A percentile compares a stretch with the other conserved stretches of the same genome.
Conservation (phyloP, 2,329 filamentous ascomycete species). For the Aspergillus sp. region DNA sequence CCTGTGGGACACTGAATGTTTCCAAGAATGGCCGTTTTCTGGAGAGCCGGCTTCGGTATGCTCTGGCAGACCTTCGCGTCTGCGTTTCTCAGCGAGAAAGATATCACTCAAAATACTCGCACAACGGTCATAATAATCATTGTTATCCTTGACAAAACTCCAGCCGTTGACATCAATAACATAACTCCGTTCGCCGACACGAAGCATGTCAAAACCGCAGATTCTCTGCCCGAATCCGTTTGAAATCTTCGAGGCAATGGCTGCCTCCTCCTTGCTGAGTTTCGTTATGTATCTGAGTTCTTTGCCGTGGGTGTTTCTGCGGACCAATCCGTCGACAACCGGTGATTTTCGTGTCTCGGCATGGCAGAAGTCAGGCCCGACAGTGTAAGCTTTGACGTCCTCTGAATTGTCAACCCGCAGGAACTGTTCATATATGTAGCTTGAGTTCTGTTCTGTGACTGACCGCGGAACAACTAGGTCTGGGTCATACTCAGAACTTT, state of each 20-base stretch:
- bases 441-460: slow-evolving; percentile 74
- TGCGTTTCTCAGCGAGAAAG: slow-evolving; percentile 73
- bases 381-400: slow-evolving; percentile 98
- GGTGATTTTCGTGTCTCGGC: slow-evolving; percentile 96
- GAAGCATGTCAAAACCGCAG: slow-evolving; percentile 90
- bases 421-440: slow-evolving; percentile 97
- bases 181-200: slow-evolving; percentile 85
- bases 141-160: slow-evolving; percentile 99
- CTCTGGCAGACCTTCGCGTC: slow-evolving; percentile 32
- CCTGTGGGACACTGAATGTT: slow-evolving; percentile 43
- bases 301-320: slow-evolving; percentile 95
- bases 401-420: slow-evolving; percentile 95
- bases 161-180: slow-evolving; percentile 99
- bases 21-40: slow-evolving; percentile 35
- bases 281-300: slow-evolving; percentile 93
- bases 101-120: slow-evolving; percentile 82
- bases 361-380: slow-evolving; percentile 88
- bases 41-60: slow-evolving; percentile 32
- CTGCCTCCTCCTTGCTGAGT: slow-evolving; percentile 73
- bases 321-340: slow-evolving; percentile 92
- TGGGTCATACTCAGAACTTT: slow-evolving; percentile 90
- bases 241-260: slow-evolving; percentile 86
- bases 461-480: slow-evolving; percentile 73
- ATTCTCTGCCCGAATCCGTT: slow-evolving; percentile 90
- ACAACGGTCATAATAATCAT: slow-evolving; percentile 94